Percentiles rank a stretch among this genome's conserved stretches.
These are phyloP conservation scores for Phytophthora hybrid DNA, from an alignment of 352 stramenopile species.

Conservation along the genomic window DNA sequence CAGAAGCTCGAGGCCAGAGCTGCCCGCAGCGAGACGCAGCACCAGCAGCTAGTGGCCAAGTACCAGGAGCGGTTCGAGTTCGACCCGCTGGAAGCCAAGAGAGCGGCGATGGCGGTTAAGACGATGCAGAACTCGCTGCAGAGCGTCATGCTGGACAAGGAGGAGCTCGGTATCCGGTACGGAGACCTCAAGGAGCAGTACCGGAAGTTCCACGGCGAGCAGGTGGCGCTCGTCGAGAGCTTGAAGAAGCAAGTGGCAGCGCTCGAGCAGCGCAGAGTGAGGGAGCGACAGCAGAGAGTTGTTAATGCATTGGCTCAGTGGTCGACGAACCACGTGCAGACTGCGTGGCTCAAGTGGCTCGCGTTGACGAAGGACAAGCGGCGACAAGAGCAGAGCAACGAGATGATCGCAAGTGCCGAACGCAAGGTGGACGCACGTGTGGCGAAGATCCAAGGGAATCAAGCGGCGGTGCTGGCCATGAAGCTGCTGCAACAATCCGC, in stretches of 20 bases:
- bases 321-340: constrained; percentile 41
- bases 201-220: constrained; percentile 42
- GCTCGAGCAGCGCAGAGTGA: constrained; percentile 24
- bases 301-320: constrained; percentile 39
- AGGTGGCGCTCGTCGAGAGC: constrained; percentile 23
- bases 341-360: constrained; percentile 56
- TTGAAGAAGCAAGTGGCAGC: constrained; percentile 32
- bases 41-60: constrained; percentile 55
- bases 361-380: constrained; percentile 12
- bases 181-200: constrained; percentile 49
- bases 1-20: constrained; percentile 47
- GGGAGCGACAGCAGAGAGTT: constrained; percentile 28
- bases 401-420: constrained; percentile 20
- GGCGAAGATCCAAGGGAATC: constrained; percentile 21
- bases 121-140: constrained; percentile 71
- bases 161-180: constrained; percentile 62
- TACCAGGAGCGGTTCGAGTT: constrained; percentile 62
- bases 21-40: constrained; percentile 40
- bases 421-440: constrained; percentile 17
- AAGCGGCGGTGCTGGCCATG: constrained; percentile 25
- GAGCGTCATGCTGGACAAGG: constrained; percentile 65
- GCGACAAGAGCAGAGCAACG: constrained; percentile 21
- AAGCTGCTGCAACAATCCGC: constrained; percentile 32
- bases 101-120: constrained; percentile 56
- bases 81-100: constrained; percentile 62